Conservation (phyloP, 192 early-diverging fungal genomes). For the Entomortierella chlamydospora region DNA sequence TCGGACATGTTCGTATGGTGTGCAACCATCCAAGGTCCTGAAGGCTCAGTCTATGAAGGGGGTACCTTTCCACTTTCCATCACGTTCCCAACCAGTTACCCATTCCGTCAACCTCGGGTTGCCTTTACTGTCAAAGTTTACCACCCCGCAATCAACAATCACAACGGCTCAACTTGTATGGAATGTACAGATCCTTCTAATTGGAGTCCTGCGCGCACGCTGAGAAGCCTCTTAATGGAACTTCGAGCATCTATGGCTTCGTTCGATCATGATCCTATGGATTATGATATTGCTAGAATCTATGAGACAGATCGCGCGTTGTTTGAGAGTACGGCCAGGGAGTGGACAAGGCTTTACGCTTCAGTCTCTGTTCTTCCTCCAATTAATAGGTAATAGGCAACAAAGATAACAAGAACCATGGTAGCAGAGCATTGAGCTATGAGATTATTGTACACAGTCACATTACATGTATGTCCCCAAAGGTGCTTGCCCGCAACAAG, state of each 20-base stretch:
- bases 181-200: slow-evolving; percentile 51
- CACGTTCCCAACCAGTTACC: slow-evolving; percentile 2
- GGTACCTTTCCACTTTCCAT: slow-evolving; percentile 13
- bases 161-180: slow-evolving; percentile 1
- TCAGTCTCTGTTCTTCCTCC: not conserved
- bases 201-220: not conserved
- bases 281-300: not conserved
- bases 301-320: not conserved
- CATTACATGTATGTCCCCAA: no score
- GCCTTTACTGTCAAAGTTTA: no score
- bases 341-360: slow-evolving; percentile 14
- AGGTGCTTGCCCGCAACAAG: no score
- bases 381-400: no score
- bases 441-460: not conserved
- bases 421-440: no score
- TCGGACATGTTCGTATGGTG: not conserved
- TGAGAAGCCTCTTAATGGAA: not conserved
- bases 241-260: not conserved
- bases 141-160: slow-evolving; percentile 43
- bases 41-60: slow-evolving; percentile 5
- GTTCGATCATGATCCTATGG: not conserved
- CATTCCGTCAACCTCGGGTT: not conserved
- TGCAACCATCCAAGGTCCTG: slow-evolving; percentile 11
- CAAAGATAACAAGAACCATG: no score
- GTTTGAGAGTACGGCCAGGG: not conserved